Base-by-base conservation (phyloP, 2,329 filamentous ascomycete genomes). In the Endocalyx cinctus region DNA sequence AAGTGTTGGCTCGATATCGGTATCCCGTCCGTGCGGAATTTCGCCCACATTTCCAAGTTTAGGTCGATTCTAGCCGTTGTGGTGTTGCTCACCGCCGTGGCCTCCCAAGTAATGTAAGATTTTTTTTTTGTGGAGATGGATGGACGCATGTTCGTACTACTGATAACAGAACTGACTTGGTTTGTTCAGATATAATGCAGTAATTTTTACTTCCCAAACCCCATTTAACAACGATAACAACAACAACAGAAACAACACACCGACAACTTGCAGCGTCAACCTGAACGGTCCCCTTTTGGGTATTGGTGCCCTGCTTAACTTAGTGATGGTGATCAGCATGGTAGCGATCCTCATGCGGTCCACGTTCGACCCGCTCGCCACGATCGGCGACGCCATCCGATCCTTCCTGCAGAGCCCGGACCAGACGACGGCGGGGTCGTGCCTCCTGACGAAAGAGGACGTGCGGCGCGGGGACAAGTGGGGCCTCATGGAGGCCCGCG, bases 1-100 rank as follows among this genome's bases (percentile, higher is more conserved):
- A 60, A 56, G 42, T 55, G 48, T 27, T 75, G 70, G 72, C 51
- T 77, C 31, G 70, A 77, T 39, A 68, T 77, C 17, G 72, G 72
- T 6, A 59, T 75, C 13, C 67, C 71, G 6, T 74, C 72, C 10
- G 31, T 74, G 17, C 62, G 70, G 30, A 77, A 77, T 42, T 50
- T 74, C 3, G 34, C 42, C 10, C 51, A 62, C 33, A 64, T 75
- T 33, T 63, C 65, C 12, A 51, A 49, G n/a, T 52, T 57, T 11
- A 55, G 69, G 35, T 56, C 59, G 15, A 27, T 59, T 11, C 35
- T 73, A 34, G 63, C 63, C 23, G 46, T 52, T 22, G 39, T 62
- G 25, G 46, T 70, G 20, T 48, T 74, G 28, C 31, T 64, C 17
- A 49, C 60, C 36, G 69, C 69, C 29, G 52, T 72, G 15, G 43